Evolutionary conservation across 345 rosid genomes (phyloP), one percentile per base, ranked within the genome.

Genomic region (Brassica incana): DNA sequence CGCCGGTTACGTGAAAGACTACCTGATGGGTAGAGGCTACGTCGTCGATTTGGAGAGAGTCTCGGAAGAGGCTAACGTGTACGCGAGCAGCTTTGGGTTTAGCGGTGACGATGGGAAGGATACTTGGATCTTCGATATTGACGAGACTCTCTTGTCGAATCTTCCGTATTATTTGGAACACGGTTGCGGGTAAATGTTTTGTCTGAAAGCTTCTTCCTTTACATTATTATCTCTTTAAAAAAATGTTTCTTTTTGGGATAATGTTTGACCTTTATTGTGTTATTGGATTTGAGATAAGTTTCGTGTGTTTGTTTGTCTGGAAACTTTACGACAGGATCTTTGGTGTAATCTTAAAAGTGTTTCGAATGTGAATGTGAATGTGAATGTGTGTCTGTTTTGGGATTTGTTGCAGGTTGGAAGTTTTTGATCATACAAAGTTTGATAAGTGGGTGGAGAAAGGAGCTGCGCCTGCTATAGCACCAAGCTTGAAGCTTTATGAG

Each of bases 71-170:
- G 90, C 99, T 63, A 85, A 74, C 23, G 72, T 70, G 60, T 92
- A 67, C 43, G 99, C 95, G 1, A 84, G 75, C 87, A 85, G 84
- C 74, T 73, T 89, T 60, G 77, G 86, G 65, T 43, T 86, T 83
- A 25, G 59, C 64, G 92, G 86, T 80, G 65, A 73, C 50, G 65
- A 77, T 32, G 97, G 91, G 1, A 88, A 85, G 72, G 97, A 94
- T 78, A 85, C 73, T 32, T 92, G 99, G 99, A 75, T 92, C 75
- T 94, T 94, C 71, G 99, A 94, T 81, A 76, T 94, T 67, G 98
- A 92, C 59, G 98, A 94, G 78, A 94, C 97, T 62, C 77, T 94
- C 78, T 87, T 94, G 76, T 92, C 98, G 18, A 90, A 94, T 86
- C 90, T 94, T 54, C 97, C 97, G 0, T 92, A 92, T 63, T 94